Evolutionary conservation across 805 yeast species (phyloP), one percentile per base, ranked within the genome.

Genomic region (Yamadazyma philogaea): DNA sequence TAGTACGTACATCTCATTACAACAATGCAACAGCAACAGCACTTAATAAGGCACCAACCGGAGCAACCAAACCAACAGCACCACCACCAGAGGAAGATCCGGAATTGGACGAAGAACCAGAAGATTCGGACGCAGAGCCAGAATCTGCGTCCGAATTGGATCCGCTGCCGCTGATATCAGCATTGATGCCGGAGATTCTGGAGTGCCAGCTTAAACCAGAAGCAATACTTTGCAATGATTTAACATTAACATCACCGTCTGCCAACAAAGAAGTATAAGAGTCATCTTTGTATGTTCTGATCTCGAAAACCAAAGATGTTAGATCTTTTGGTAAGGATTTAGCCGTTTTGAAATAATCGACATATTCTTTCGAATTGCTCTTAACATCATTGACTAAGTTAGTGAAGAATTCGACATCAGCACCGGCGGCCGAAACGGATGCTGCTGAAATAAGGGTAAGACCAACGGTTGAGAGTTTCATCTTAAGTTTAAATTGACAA

Each of bases 161-260:
- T 5, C 31, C 21, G 18, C 42, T 42, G 8, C 33, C 34, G 27
- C 44, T 24, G 12, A 20, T 33, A 11, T 35, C 45, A 17, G 33
- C 30, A 26, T 18, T 27, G 10, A 35, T 12, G 7, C 26, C 41
- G 6, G 18, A 34, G 11, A 41, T 43, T 26, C 51, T 41, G n/a
- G 49, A 39, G 59, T 57, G 65, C 74, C 74, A 68, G 16, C 72
- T 71, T 50, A 68, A 61, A 19, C 52, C 50, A 16, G 68, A 59
- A 26, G 69, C 72, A 47, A 54, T 64, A 3, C 46, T 33, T 47
- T 46, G 52, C 47, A 67, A 56, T 33, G 45, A 49, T 19, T 30
- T 35, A 37, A 59, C 48, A 46, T 58, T 44, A 14, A 60, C 34
- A 3, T 45, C 48, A 15, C 55, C 35, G 36, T 60, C 43, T 28